Conservation (phyloP, 2,329 filamentous ascomycete species). For the Alternaria ventricosa region DNA sequence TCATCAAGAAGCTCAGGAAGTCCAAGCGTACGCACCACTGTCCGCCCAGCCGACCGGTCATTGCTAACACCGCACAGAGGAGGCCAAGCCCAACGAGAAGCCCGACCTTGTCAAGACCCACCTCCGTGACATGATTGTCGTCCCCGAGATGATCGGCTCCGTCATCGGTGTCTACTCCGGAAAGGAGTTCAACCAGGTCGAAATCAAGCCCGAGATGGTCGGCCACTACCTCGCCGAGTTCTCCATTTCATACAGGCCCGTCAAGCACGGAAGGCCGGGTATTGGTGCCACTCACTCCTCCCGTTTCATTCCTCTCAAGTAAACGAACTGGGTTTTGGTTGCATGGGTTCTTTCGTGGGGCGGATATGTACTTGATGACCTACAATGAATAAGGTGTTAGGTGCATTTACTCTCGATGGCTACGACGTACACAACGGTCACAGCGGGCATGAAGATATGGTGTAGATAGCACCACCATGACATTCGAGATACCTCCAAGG, state of each 20-base stretch:
- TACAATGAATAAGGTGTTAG: conserved; percentile 49
- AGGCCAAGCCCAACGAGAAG: conserved; percentile 88
- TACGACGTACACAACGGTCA: conserved; percentile 41
- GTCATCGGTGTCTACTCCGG: conserved; percentile 99
- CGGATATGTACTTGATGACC: conserved; percentile 50
- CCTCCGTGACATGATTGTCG: conserved; percentile 99
- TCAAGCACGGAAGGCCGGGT: conserved; percentile 99
- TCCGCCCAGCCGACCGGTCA: neutral
- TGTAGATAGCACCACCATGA: conserved; percentile 41
- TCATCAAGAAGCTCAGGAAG: conserved; percentile 99
- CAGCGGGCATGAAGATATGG: conserved; percentile 38
- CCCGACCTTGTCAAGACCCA: conserved; percentile 99
- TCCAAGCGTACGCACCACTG: conserved; percentile 54
- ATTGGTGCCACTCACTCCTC: conserved; percentile 99
- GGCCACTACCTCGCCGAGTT: conserved; percentile 99
- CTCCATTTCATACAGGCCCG: conserved; percentile 99
- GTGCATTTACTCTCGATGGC: conserved; percentile 45
- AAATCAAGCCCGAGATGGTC: conserved; percentile 99
- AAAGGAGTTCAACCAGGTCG: conserved; percentile 99
- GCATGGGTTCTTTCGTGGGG: conserved; percentile 49
- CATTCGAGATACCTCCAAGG: conserved; percentile 40
- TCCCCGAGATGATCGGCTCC: conserved; percentile 99
- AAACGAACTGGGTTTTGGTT: conserved; percentile 57
- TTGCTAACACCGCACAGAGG: conserved; percentile 21
- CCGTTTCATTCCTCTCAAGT: conserved; percentile 99